Percentiles rank a stretch among this genome's conserved stretches.
Conservation (phyloP, 1,139 yeast genomes). For the Candida dubliniensis region DNA sequence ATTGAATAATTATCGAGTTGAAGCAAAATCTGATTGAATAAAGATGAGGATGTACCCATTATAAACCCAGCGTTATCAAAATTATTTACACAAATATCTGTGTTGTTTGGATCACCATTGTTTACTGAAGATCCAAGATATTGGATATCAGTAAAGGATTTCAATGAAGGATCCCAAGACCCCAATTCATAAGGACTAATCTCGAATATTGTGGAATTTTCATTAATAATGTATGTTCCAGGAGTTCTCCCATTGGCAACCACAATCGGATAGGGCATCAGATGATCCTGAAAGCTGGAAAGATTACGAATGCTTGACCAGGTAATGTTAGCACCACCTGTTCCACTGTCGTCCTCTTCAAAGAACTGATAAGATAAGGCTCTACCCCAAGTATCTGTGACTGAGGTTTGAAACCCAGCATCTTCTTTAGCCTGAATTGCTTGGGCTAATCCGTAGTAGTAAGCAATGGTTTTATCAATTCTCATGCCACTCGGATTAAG, state of each 20-base stretch:
- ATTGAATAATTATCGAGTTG: conserved; percentile 23
- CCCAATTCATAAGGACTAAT: conserved; percentile 45
- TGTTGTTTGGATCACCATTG: conserved; percentile 26
- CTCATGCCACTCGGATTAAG: conserved; percentile 37
- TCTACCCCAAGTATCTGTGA: conserved; percentile 49
- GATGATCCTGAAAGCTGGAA: conserved; percentile 28
- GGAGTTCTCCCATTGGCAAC: conserved; percentile 44
- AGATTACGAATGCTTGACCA: conserved; percentile 39
- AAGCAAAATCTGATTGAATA: conserved; percentile 39
- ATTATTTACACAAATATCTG: conserved; percentile 31
- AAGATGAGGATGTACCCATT: conserved; percentile 47
- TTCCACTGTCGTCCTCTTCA: conserved; percentile 22
- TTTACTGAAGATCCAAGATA: conserved; percentile 37
- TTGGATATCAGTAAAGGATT: conserved; percentile 30
- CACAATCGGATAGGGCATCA: conserved; percentile 46
- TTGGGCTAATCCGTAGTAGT: conserved; percentile 29
- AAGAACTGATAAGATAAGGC: conserved; percentile 22
- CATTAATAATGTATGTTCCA: conserved; percentile 30
- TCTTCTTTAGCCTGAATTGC: conserved; percentile 33
- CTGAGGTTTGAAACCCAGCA: conserved; percentile 38
- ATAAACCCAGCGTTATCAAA: conserved; percentile 47
- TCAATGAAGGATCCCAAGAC: conserved; percentile 45
- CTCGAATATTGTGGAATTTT: conserved; percentile 44
- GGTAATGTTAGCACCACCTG: conserved; percentile 34
- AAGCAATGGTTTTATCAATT: conserved; percentile 32